phyloP scores from a whole-genome alignment of 371 early-diverging fungal genomes.

The Circinella minor region DNA sequence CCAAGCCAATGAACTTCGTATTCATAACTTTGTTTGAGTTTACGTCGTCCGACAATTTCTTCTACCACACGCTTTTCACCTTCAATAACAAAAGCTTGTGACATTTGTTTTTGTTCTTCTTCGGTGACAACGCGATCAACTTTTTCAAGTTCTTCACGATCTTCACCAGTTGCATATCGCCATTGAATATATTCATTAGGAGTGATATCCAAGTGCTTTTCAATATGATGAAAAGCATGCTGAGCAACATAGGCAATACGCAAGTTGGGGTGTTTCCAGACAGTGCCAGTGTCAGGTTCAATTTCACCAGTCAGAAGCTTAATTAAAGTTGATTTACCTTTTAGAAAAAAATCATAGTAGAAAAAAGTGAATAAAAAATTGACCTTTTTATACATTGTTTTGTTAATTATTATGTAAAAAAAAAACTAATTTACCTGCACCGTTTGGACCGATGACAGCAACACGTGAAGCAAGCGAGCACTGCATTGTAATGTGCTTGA shows the following conservation, averaged over 20 bases:
- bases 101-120: slow-evolving; percentile 69
- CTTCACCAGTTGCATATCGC: slow-evolving; percentile 83
- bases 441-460: slow-evolving; percentile 79
- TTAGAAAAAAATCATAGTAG: too few relatives aligned
- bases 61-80: slow-evolving; percentile 70
- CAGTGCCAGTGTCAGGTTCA: slow-evolving; percentile 65
- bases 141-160: slow-evolving; percentile 78
- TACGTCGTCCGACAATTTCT: slow-evolving; percentile 66
- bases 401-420: too few relatives aligned
- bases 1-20: slow-evolving; percentile 72
- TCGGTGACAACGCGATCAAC: slow-evolving; percentile 67
- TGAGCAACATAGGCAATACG: slow-evolving; percentile 91
- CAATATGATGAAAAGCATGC: slow-evolving; percentile 88
- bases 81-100: slow-evolving; percentile 63
- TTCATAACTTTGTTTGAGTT: slow-evolving; percentile 71
- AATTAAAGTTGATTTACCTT: slow-evolving; percentile 74
- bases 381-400: too few relatives aligned
- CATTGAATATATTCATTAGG: slow-evolving; percentile 89
- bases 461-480: slow-evolving; percentile 72
- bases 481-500: slow-evolving; percentile 64
- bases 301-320: slow-evolving; percentile 85
- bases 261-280: slow-evolving; percentile 80
- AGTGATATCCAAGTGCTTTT: slow-evolving; percentile 79
- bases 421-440: slow-evolving; percentile 52
- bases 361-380: too few relatives aligned